Base-by-base conservation (phyloP, 345 rosid genomes). In the Sisymbrium altissimum region DNA sequence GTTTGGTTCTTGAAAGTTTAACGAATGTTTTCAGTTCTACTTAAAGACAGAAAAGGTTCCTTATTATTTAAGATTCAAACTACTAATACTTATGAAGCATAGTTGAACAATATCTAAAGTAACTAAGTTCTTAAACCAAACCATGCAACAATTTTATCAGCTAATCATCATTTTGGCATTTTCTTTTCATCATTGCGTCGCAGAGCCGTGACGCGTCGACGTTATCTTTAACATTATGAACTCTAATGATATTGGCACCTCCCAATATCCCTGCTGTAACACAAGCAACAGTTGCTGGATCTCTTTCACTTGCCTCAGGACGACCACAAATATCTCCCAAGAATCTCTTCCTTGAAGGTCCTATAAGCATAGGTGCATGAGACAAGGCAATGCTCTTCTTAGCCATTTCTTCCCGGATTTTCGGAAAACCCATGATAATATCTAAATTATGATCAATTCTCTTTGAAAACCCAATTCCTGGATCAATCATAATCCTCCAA, bases 401-500 rank as follows among this genome's bases (percentile, higher is more conserved):
- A 8, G 81, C 89, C 46, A 90, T 77, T 65, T 86, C 86, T 45
- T 73, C 63, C 38, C 85, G 69, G 40, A 93, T 78, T 71, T 73
- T 63, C 12, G 92, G 83, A 18, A 88, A 66, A 0, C 85, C 84
- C 29, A 17, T 58, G 10, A 93, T 85, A 49, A 90, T 83, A 70
- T 86, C 88, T 82, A 93, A 70, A 77, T 85, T 88, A 1, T 93
- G 84, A 54, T 83, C 78, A 1, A 73, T 83, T 14, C 77, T 79
- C 86, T 93, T 93, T 30, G 93, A 93, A 66, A 90, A 93, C 27
- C 97, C 93, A 21, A 90, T 81, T 71, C 97, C 93, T n/a, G 90
- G 93, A 83, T 88, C 93, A 40, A 81, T 71, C 39, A 93, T 86
- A 54, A 90, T 80, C 78, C 93, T 88, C 98, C 99, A 95, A 55